Evolutionary conservation across 305 asterid genomes (phyloP).

Genomic region (Nicotiana rustica): DNA sequence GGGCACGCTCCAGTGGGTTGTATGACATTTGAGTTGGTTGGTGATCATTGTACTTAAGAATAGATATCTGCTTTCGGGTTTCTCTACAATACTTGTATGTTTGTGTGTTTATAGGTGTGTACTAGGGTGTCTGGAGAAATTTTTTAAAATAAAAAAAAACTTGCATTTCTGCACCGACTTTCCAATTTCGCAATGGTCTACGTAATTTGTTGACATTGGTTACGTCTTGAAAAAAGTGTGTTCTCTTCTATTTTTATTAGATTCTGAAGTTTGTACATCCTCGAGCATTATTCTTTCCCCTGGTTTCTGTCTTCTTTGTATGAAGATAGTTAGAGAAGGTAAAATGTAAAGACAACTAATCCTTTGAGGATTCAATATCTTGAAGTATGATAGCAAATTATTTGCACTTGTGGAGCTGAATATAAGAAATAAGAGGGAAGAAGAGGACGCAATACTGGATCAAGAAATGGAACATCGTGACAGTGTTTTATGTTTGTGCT

Average conservation of each 20-base stretch:
- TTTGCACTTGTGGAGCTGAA: constrained; percentile 1
- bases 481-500: neutral
- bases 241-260: neutral
- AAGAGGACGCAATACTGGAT: neutral
- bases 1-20: neutral
- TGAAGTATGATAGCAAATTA: neutral
- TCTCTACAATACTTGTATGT: neutral
- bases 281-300: neutral
- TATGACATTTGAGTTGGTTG: neutral
- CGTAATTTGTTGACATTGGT: neutral
- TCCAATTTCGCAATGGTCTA: neutral
- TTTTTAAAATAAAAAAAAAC: neutral
- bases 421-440: neutral
- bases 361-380: neutral
- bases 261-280: neutral
- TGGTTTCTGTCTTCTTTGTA: constrained; percentile 2
- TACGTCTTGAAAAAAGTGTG: neutral
- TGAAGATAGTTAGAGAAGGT: neutral
- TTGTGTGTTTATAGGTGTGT: neutral
- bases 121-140: neutral
- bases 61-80: neutral
- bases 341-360: neutral
- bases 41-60: neutral
- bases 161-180: neutral
- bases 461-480: neutral